These are phyloP conservation scores for Pisolithus microcarpus DNA, from an alignment of 768 basidiomycete species.

Conservation along the genomic window DNA sequence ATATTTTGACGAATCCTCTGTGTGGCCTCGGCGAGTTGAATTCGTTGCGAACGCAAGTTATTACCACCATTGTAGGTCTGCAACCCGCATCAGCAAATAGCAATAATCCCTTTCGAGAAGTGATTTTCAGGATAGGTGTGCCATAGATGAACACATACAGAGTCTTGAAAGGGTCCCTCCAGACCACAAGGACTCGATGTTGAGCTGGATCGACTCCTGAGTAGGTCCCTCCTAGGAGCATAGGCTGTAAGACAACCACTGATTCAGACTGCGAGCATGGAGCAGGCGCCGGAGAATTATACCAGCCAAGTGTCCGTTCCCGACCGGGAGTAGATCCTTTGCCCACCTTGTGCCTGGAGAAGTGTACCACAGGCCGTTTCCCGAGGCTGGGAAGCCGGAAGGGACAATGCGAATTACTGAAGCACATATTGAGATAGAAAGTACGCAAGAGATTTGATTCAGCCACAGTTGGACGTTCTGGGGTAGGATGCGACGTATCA, in stretches of 20 bases:
- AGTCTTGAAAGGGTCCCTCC: constrained; percentile 66
- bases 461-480: constrained; percentile 11
- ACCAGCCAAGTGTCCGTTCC: constrained; percentile 70
- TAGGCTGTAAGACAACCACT: constrained; percentile 37
- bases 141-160: constrained; percentile 33
- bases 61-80: constrained; percentile 68
- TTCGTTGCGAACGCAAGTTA: constrained; percentile 38
- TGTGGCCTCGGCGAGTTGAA: constrained; percentile 42
- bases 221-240: constrained; percentile 55
- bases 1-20: constrained; percentile 47
- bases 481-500: constrained; percentile 15
- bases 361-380: constrained; percentile 73
- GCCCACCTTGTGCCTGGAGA: constrained; percentile 48
- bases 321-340: constrained; percentile 57
- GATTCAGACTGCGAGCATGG: not conserved
- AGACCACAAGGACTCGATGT: constrained; percentile 72
- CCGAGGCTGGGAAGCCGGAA: constrained; percentile 54
- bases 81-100: not conserved
- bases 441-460: constrained; percentile 16
- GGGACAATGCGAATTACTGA: constrained; percentile 22
- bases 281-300: constrained; percentile 7
- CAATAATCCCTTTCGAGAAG: not conserved
- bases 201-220: constrained; percentile 58
- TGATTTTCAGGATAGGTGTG: not conserved
- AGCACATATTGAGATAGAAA: constrained; percentile 14